Base-by-base conservation (phyloP, 2,329 filamentous ascomycete species). In the Aspergillus sp. region DNA sequence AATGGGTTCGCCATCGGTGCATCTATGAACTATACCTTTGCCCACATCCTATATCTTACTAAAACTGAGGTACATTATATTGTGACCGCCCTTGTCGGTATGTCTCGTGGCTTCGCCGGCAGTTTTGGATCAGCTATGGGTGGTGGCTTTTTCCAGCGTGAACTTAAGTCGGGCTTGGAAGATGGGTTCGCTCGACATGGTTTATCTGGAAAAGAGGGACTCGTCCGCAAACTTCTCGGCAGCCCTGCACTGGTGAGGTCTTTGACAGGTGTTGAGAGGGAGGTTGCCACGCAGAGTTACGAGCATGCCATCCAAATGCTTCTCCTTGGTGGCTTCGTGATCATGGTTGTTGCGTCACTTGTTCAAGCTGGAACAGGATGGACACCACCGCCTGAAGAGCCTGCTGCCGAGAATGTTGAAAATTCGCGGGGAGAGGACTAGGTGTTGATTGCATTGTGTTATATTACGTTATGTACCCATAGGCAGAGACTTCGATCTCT, bases 121-220 rank as follows among this genome's bases (percentile, higher is more conserved):
- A 89, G 86, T 52, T 95, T 96, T 65, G 90, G 91, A 3, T 89
- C 88, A 1, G 86, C 90, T 0, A 88, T 93, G 48, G 90, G 90
- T 2, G 90, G 91, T 3, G 91, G 91, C 0, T 79, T 90, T 53
- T 93, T 93, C 69, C 80, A 83, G 41, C 82, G 90, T 5, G 78
- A 85, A 2, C 73, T 93, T 33, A 78, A 81, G 46, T 73, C 65
- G 2, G 77, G 79, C 0, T 77, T 93, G 2, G 77, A 80, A n/a
- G 66, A 73, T 0, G 84, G 85, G 0, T 91, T 91, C 62, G 69
- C 73, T 4, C 69, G 80, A 5, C 73, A 73, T 47, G 75, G 74
- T 0, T 73, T 60, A 43, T 77, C 57, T n/a, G 71, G 52, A 60
- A 76, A 59, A 40, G 75, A 63, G 21, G 75, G 79, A 1, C 70